Conservation (phyloP, 2,329 filamentous ascomycete species). For the Colletotrichum lupini region DNA sequence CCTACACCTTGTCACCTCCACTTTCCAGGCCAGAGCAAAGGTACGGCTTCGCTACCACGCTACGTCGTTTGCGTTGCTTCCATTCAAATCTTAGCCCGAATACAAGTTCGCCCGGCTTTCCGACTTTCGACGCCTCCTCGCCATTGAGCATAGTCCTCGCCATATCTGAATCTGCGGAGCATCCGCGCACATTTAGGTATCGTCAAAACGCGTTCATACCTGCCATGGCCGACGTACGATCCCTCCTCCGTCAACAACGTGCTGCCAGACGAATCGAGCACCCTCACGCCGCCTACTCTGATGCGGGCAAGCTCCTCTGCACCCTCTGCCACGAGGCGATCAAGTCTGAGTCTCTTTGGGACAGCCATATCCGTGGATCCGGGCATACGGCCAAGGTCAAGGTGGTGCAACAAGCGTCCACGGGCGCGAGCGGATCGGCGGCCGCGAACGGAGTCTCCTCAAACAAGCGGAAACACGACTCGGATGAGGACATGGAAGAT, state of each 20-base stretch:
- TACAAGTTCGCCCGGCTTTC: slow-evolving; percentile 11
- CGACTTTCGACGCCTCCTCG: slow-evolving; percentile 4
- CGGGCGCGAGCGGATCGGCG: slow-evolving; percentile 27
- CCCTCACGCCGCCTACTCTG: slow-evolving; percentile 74
- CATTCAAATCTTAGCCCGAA: slow-evolving; percentile 16
- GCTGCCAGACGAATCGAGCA: slow-evolving; percentile 79
- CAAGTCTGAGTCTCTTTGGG: slow-evolving; percentile 76
- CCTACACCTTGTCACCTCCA: slow-evolving; percentile 22
- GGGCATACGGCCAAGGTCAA: slow-evolving; percentile 48
- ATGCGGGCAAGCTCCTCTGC: slow-evolving; percentile 75
- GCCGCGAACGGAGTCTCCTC: slow-evolving; percentile 12
- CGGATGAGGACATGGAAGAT: slow-evolving; percentile 44
- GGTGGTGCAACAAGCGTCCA: background rate
- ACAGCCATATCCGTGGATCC: slow-evolving; percentile 65
- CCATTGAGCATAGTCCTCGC: slow-evolving; percentile 16
- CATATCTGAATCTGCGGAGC: background rate
- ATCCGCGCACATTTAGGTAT: background rate
- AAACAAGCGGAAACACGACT: slow-evolving; percentile 44
- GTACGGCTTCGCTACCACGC: background rate
- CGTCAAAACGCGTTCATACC: slow-evolving; percentile 7
- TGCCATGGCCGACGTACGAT: slow-evolving; percentile 81
- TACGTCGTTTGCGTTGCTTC: slow-evolving; percentile 18
- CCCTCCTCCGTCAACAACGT: slow-evolving; percentile 82
- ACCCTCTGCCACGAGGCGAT: slow-evolving; percentile 72
- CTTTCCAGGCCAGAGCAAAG: slow-evolving; percentile 9